A percentile compares a stretch with the other conserved stretches of the same genome.
Evolutionary conservation across 768 basidiomycete species (phyloP).

Genomic region (Collybia sp.): DNA sequence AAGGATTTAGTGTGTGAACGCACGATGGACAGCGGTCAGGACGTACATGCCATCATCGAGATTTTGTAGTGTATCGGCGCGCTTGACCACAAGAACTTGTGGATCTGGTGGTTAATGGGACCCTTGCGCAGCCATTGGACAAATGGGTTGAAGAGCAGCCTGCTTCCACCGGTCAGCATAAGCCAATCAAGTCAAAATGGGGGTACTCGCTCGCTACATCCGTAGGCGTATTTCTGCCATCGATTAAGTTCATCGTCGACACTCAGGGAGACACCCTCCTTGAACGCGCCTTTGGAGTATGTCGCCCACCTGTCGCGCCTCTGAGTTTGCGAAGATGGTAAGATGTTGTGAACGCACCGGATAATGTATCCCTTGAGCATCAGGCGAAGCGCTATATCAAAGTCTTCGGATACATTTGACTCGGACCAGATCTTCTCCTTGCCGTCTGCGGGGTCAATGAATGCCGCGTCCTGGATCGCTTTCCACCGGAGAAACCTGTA

Average conservation of each 20-base stretch:
- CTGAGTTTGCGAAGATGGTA: not conserved
- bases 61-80: constrained; percentile 83
- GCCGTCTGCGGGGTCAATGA: constrained; percentile 60
- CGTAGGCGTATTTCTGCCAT: constrained; percentile 79
- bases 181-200: constrained; percentile 24
- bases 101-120: constrained; percentile 74
- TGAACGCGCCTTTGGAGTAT: constrained; percentile 80
- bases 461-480: constrained; percentile 80
- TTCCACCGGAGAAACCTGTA: constrained; percentile 72
- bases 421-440: constrained; percentile 75
- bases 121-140: constrained; percentile 72
- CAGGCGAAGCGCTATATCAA: constrained; percentile 72
- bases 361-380: constrained; percentile 63
- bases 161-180: constrained; percentile 16
- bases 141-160: constrained; percentile 81
- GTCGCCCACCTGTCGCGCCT: constrained; percentile 63
- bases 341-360: constrained; percentile 28
- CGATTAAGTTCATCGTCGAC: constrained; percentile 86
- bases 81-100: constrained; percentile 67
- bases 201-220: constrained; percentile 55
- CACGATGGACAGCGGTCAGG: constrained; percentile 1
- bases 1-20: not conserved
- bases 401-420: constrained; percentile 76
- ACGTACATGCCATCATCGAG: constrained; percentile 65
- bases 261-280: constrained; percentile 87